These are phyloP conservation scores for Lepidium didymum DNA, from an alignment of 345 rosid species.

Conservation along the genomic window DNA sequence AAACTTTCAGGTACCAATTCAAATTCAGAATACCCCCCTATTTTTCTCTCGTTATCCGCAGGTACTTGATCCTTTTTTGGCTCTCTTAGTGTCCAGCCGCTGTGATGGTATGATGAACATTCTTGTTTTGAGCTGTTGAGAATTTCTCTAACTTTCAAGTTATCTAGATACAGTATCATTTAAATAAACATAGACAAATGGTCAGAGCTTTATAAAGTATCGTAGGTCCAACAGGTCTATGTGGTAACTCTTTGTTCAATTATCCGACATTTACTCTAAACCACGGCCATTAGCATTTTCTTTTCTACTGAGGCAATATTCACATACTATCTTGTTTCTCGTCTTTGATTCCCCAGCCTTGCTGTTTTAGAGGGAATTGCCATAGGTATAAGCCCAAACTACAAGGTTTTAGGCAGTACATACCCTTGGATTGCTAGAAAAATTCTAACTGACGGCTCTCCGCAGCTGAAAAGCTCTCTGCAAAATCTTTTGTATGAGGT, in stretches of 20 bases:
- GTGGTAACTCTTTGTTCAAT: not conserved
- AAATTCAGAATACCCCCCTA: slow-evolving; percentile 90
- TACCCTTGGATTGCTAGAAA: slow-evolving; percentile 98
- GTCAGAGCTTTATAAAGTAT: slow-evolving; percentile 2
- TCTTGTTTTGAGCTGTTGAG: slow-evolving; percentile 3
- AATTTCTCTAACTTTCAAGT: not conserved
- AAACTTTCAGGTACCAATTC: slow-evolving; percentile 80
- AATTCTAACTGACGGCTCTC: slow-evolving; percentile 80
- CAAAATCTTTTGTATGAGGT: slow-evolving; percentile 80
- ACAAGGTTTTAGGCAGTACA: slow-evolving; percentile 93
- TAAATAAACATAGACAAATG: not conserved
- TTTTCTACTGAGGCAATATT: not conserved
- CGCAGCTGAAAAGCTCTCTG: slow-evolving; percentile 69
- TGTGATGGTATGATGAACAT: not conserved
- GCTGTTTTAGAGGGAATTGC: slow-evolving; percentile 98
- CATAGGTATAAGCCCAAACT: slow-evolving; percentile 60
- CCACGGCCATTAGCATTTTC: not conserved
- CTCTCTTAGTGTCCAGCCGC: not conserved
- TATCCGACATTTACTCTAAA: not conserved
- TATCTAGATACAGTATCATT: not conserved
- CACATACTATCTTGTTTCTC: slow-evolving; percentile 15
- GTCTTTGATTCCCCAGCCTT: slow-evolving; percentile 41
- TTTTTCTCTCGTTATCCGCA: slow-evolving; percentile 88
- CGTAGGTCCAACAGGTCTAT: slow-evolving; percentile 2
- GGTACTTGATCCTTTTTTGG: slow-evolving; percentile 36